Conservation (phyloP, 108 stramenopile species). For the Aurantiochytrium sp. region DNA sequence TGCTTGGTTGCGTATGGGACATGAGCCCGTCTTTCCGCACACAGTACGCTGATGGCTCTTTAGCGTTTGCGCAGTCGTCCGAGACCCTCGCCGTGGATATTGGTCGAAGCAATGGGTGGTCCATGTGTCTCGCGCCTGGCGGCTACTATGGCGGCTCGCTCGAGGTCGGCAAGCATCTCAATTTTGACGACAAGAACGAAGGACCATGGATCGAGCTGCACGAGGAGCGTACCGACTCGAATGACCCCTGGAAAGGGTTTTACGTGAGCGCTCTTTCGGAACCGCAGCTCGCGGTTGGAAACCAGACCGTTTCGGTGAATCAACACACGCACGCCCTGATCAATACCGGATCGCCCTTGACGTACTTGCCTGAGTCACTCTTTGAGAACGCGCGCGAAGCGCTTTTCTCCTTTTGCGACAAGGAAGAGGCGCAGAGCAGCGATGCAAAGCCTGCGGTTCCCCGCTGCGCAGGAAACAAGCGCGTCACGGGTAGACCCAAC, state of each 20-base stretch:
- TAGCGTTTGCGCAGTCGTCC: background rate
- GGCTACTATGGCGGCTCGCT: slow-evolving; percentile 4
- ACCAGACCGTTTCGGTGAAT: background rate
- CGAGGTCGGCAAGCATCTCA: background rate
- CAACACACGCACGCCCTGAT: background rate
- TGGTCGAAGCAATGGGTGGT: background rate
- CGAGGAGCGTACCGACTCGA: background rate
- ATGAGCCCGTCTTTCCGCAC: background rate
- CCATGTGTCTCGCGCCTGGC: background rate
- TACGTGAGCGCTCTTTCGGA: background rate
- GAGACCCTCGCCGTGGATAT: background rate
- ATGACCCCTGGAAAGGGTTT: background rate
- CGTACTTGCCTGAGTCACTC: background rate
- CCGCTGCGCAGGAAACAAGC: background rate
- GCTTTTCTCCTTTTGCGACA: background rate
- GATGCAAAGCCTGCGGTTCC: background rate
- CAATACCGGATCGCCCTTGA: background rate
- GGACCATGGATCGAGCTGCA: background rate
- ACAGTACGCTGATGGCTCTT: background rate
- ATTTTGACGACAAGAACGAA: background rate
- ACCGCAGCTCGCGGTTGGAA: background rate
- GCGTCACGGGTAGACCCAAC: background rate
- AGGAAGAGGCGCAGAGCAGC: background rate
- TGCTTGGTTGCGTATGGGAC: background rate
- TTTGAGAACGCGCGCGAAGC: background rate